Evolutionary conservation across 805 yeast genomes (phyloP).

Genomic region (Pichia heedii): DNA sequence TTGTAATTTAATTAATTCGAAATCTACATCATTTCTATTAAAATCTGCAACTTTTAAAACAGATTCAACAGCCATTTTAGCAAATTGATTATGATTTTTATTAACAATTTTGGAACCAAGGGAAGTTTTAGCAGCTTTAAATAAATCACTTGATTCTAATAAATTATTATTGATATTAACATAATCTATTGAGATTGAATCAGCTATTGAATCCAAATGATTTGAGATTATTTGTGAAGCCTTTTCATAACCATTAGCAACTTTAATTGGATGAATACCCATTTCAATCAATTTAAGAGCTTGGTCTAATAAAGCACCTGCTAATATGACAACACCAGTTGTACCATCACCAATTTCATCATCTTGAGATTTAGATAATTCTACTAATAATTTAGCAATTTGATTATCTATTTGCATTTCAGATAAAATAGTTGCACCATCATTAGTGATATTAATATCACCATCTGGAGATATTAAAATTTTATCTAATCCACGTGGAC

Average conservation of each 20-base stretch:
- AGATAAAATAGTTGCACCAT: slow-evolving; percentile 93
- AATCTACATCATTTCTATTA: slow-evolving; percentile 90
- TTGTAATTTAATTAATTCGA: slow-evolving; percentile 90
- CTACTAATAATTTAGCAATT: slow-evolving; percentile 91
- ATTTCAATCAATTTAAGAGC: slow-evolving; percentile 90
- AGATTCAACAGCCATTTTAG: slow-evolving; percentile 95
- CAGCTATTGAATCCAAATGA: slow-evolving; percentile 58
- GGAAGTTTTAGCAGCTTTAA: slow-evolving; percentile 91
- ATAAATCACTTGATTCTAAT: slow-evolving; percentile 42
- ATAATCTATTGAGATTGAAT: slow-evolving; percentile 29
- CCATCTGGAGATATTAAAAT: slow-evolving; percentile 94
- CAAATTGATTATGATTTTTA: slow-evolving; percentile 87
- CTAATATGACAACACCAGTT: slow-evolving; percentile 95
- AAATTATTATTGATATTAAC: slow-evolving; percentile 21
- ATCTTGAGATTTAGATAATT: slow-evolving; percentile 89
- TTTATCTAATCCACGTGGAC: slow-evolving; percentile 98
- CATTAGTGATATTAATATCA: slow-evolving; percentile 95
- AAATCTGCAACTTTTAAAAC: slow-evolving; percentile 87
- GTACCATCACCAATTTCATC: slow-evolving; percentile 99
- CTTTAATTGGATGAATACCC: slow-evolving; percentile 94
- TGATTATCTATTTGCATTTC: slow-evolving; percentile 96
- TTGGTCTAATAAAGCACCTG: slow-evolving; percentile 89
- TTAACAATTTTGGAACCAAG: slow-evolving; percentile 94
- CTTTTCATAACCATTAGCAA: slow-evolving; percentile 95
- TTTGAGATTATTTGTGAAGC: slow-evolving; percentile 87